Evolutionary conservation across 148 eudicot genomes (phyloP).

Genomic region (Limonium bicolor): DNA sequence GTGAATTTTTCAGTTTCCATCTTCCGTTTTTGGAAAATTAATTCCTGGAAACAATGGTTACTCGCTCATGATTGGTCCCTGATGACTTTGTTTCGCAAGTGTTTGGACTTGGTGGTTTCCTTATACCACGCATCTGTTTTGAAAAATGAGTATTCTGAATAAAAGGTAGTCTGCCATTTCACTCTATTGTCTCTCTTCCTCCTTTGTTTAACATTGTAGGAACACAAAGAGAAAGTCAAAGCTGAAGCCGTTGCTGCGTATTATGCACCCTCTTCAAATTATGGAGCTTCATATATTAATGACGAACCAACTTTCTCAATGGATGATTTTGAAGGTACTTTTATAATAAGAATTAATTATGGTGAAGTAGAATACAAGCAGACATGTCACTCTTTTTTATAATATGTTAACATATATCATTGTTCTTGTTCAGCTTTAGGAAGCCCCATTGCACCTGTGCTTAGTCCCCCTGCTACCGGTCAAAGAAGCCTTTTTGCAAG

Average conservation of each 20-base stretch:
- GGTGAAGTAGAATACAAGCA: neutral
- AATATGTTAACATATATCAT: neutral
- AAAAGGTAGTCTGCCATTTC: too few relatives aligned
- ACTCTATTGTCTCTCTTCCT: neutral
- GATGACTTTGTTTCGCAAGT: too few relatives aligned
- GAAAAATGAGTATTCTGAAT: too few relatives aligned
- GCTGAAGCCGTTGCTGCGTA: conserved; percentile 60
- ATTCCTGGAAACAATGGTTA: too few relatives aligned
- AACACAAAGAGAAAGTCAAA: conserved; percentile 52
- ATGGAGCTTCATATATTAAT: conserved; percentile 19
- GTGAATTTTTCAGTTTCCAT: too few relatives aligned
- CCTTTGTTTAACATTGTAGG: conserved; percentile 25
- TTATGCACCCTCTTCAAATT: conserved; percentile 24
- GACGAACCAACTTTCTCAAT: conserved; percentile 45
- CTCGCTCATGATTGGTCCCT: too few relatives aligned
- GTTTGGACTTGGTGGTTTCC: too few relatives aligned
- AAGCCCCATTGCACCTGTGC: conserved; percentile 30
- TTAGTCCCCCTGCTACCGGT: conserved; percentile 36
- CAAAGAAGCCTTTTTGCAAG: conserved; percentile 64
- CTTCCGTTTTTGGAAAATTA: too few relatives aligned
- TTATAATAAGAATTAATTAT: neutral
- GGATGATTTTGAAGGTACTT: conserved; percentile 93
- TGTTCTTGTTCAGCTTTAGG: conserved; percentile 56
- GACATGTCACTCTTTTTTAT: too few relatives aligned
- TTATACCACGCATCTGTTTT: too few relatives aligned